Conservation (phyloP, 805 yeast genomes). For the Wickerhamiella nectarea region DNA sequence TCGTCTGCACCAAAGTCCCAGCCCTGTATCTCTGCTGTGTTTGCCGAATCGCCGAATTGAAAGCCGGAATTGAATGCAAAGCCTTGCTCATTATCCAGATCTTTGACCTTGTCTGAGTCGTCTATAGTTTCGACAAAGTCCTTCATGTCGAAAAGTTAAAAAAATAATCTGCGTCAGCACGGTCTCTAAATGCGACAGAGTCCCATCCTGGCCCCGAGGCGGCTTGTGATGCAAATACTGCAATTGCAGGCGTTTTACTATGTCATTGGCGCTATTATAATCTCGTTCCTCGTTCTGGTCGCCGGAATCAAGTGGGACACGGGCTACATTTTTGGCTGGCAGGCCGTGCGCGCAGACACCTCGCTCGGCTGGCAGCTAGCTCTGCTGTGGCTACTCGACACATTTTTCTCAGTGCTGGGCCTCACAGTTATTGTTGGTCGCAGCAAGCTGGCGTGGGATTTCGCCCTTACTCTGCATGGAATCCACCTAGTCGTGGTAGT, state of each 20-base stretch:
- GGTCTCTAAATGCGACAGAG: conserved; percentile 17
- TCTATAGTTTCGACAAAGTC: conserved; percentile 20
- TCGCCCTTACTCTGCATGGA: conserved; percentile 84
- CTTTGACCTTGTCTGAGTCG: conserved; percentile 18
- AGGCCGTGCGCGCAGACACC: conserved; percentile 53
- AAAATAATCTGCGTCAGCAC: conserved; percentile 2
- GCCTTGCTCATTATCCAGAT: conserved; percentile 32
- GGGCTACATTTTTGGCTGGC: conserved; percentile 73
- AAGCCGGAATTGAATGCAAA: conserved; percentile 53
- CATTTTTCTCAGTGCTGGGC: conserved; percentile 70
- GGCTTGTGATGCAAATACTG: conserved; percentile 57
- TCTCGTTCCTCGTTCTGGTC: conserved; percentile 50
- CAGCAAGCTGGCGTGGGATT: conserved; percentile 90
- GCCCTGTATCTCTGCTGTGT: conserved; percentile 33
- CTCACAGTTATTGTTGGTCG: conserved; percentile 82
- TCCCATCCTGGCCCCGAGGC: conserved; percentile 42
- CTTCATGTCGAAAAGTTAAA: background rate
- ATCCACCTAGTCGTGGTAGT: conserved; percentile 61
- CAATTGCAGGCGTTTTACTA: conserved; percentile 71
- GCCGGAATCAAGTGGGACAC: conserved; percentile 57
- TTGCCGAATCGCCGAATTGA: conserved; percentile 35
- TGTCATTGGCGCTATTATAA: conserved; percentile 50
- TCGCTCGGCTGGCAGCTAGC: conserved; percentile 68
- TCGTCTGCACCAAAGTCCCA: conserved; percentile 62
- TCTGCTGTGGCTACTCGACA: conserved; percentile 67